Evolutionary conservation across 176 grass and related monocot genomes (phyloP).

Genomic region (Paspalum vaginatum): DNA sequence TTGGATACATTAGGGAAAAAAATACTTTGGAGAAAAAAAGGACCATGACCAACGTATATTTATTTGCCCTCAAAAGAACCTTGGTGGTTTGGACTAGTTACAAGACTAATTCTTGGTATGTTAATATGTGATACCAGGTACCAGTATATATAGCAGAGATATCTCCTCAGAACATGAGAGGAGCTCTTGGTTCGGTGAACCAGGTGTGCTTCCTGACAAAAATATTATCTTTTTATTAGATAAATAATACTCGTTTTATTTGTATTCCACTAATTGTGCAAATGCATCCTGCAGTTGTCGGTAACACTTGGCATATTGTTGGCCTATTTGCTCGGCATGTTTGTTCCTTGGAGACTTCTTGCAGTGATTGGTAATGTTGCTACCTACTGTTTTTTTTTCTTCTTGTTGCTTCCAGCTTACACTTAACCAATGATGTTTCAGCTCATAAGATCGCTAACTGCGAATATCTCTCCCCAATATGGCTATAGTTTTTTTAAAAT

Average conservation of each 20-base stretch:
- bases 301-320: constrained; percentile 87
- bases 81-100: constrained; percentile 15
- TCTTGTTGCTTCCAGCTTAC: not conserved
- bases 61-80: not conserved
- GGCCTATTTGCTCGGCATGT: constrained; percentile 91
- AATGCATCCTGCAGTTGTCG: constrained; percentile 55
- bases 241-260: not conserved
- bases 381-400: not conserved
- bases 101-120: not conserved
- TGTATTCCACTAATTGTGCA: constrained; percentile 16
- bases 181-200: constrained; percentile 85
- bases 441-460: not conserved
- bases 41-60: not conserved
- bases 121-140: constrained; percentile 55
- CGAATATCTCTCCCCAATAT: not conserved
- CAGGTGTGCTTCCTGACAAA: constrained; percentile 49
- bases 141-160: constrained; percentile 99
- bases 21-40: not conserved
- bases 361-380: constrained; percentile 80
- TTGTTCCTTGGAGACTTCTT: constrained; percentile 94
- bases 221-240: constrained; percentile 13
- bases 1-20: not conserved
- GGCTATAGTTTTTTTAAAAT: not conserved
- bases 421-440: not conserved
- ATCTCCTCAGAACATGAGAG: constrained; percentile 92